Evolutionary conservation across 2,329 filamentous ascomycete species (phyloP), one percentile per base, ranked within the genome.

Genomic region (Chrysoporthe cubensis): DNA sequence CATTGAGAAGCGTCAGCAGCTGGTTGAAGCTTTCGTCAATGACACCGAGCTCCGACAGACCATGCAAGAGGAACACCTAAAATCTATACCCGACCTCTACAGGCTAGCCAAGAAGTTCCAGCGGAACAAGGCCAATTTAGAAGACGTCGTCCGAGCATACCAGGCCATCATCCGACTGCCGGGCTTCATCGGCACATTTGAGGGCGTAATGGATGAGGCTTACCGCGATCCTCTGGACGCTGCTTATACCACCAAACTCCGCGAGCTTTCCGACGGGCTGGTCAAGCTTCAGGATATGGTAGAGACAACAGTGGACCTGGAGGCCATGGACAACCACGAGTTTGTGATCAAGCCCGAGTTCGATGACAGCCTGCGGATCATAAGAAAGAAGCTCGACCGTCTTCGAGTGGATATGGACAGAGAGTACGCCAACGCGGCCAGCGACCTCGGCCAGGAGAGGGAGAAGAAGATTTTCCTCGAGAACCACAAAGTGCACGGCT

Each of bases 321-420:
- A 97, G 67, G 96, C 96, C 2, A 87, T 99, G 13, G 95, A 99
- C 75, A 94, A 96, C 72, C 96, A 99, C 76, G 96, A 99, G 77
- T 99, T 96, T 80, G 95, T 97, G 74, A 99, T 99, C 85, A 99
- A 98, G 80, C 92, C 96, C 0, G 96, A 99, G 76, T 99, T 97
- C 71, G 96, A 99, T 75, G 94, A 97, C 68, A 87, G 90, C 65
- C 83, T 99, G 48, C 89, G 91, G 21, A 88, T 92, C n/a, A 96
- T 99, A 73, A 89, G 93, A 64, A 94, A 92, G 80, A 96, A 95
- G 76, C 88, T 99, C 1, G 95, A 98, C 76, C 93, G 90, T 75
- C 82, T 97, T 40, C 90, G 90, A 71, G 83, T 88, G 56, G 91
- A 94, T 65, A 97, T 99, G 88, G 87, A 94, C 62, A 84, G 85